These are phyloP conservation scores for Parmelia sp. DNA, from an alignment of 495 filamentous ascomycete genomes.

Conservation along the genomic window DNA sequence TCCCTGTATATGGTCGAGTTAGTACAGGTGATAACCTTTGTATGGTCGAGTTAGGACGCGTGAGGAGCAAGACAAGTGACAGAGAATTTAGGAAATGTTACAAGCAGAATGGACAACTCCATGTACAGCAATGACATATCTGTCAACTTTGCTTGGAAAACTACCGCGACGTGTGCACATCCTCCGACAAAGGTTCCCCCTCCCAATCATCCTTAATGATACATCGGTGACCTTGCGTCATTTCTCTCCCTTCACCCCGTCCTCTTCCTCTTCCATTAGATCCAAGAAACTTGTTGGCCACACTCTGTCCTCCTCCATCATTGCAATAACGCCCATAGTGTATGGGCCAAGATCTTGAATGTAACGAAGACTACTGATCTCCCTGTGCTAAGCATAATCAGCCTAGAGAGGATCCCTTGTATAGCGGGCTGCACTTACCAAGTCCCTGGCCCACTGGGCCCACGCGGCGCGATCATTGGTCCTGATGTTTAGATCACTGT, in stretches of 20 bases:
- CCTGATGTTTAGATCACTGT: background rate
- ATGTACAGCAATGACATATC: background rate
- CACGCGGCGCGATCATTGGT: background rate
- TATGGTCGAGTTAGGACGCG: too few species aligned
- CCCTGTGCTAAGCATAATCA: background rate
- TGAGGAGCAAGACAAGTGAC: background rate
- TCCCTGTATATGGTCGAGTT: too few species aligned
- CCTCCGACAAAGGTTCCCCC: background rate
- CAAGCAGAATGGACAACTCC: background rate
- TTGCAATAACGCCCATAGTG: background rate
- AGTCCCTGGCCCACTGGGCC: background rate
- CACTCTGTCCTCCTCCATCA: background rate
- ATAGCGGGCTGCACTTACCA: background rate
- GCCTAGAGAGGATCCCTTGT: too few species aligned
- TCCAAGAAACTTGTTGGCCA: too few species aligned
- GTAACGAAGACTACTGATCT: background rate
- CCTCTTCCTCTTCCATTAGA: too few species aligned
- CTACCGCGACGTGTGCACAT: background rate
- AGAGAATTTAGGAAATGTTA: background rate
- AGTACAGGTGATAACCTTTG: too few species aligned
- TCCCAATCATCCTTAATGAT: too few species aligned
- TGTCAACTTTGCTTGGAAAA: background rate
- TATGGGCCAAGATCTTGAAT: background rate
- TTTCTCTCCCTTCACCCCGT: background rate
- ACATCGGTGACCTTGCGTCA: background rate